These are phyloP conservation scores for Patellifolia procumbens DNA, from an alignment of 179 eudicot genomes.

Conservation along the genomic window DNA sequence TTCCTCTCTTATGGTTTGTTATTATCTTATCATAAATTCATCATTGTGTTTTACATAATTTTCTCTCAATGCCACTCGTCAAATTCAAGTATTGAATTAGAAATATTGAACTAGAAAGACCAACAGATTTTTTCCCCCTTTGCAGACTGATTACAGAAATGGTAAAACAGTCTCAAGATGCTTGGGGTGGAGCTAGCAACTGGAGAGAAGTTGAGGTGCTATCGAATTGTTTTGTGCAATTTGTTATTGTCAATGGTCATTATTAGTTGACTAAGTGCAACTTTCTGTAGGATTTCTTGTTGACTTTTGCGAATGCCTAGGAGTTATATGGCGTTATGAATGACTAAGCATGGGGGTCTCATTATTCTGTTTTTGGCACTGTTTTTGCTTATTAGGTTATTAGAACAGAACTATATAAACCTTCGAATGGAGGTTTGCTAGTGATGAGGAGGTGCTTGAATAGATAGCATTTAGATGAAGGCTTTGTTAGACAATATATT, in stretches of 20 bases:
- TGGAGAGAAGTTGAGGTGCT: constrained; percentile 87
- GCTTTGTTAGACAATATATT: neutral
- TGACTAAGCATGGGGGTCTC: no score
- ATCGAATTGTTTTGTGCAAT: neutral
- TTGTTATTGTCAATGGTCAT: neutral
- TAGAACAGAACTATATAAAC: no score
- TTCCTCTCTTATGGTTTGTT: neutral
- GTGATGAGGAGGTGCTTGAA: neutral
- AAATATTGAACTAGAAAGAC: no score
- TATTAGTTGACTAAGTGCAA: neutral
- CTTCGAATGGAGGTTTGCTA: neutral
- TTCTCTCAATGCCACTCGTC: neutral
- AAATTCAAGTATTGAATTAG: neutral
- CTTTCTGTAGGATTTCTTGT: neutral
- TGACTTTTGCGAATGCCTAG: no score
- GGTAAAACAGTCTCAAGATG: constrained; percentile 70
- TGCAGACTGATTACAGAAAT: constrained; percentile 74
- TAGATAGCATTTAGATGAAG: neutral
- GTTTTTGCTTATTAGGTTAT: no score
- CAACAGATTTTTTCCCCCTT: neutral
- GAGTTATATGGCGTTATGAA: neutral
- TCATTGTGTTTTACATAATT: neutral
- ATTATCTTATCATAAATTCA: neutral
- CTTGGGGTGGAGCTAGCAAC: constrained; percentile 59
- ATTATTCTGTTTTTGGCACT: no score